Percentiles rank a stretch among this genome's conserved stretches.
Evolutionary conservation across 805 yeast species (phyloP).

Genomic region (Ogataea nitratoaversa): DNA sequence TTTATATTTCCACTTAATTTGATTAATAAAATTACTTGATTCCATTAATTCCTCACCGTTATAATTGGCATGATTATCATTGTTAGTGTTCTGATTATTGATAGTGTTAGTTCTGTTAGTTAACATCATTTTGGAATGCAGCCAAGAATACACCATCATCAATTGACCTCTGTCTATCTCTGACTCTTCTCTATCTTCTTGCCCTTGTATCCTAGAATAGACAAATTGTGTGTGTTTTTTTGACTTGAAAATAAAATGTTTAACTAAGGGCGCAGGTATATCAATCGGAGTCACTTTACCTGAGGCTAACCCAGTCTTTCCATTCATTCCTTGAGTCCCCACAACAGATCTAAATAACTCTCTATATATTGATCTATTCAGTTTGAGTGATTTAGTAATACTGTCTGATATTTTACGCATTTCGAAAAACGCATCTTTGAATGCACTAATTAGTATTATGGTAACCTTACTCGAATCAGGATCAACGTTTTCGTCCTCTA

Average conservation of each 20-base stretch:
- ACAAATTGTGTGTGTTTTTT: constrained; percentile 62
- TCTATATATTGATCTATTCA: constrained; percentile 31
- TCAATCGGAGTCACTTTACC: constrained; percentile 45
- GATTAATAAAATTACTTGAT: constrained; percentile 20
- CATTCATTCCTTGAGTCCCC: constrained; percentile 28
- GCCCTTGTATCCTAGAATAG: constrained; percentile 23
- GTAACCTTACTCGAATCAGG: constrained; percentile 32
- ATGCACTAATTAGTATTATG: constrained; percentile 55
- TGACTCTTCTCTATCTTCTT: constrained; percentile 11
- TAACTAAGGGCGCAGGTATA: constrained; percentile 54
- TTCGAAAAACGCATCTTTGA: constrained; percentile 73
- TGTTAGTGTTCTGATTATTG: background rate
- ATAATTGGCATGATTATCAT: background rate
- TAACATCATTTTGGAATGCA: constrained; percentile 20
- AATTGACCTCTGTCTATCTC: constrained; percentile 22
- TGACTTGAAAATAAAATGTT: constrained; percentile 80
- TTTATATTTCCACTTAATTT: constrained; percentile 23
- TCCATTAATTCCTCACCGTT: constrained; percentile 9
- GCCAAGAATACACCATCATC: constrained; percentile 25
- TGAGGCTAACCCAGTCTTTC: constrained; percentile 24
- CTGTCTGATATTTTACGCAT: constrained; percentile 58
- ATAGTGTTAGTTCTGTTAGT: constrained; percentile 5
- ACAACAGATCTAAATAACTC: constrained; percentile 27
- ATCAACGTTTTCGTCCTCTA: constrained; percentile 6
- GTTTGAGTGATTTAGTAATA: constrained; percentile 41